Conservation (phyloP, 148 eudicot species). For the Rhododendron mucronatum region DNA sequence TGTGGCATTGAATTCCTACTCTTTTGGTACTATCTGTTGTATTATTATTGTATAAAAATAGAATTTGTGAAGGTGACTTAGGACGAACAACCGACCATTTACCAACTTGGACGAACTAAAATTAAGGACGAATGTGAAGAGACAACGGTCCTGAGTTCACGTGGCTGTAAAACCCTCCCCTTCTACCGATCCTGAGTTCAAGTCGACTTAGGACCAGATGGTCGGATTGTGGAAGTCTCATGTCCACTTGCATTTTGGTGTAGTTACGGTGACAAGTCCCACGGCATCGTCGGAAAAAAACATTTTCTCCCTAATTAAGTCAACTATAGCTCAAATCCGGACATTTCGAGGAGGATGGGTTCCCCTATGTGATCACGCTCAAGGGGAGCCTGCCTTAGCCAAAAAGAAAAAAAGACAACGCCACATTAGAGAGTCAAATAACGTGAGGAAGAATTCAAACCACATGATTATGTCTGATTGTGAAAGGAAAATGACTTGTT, state of each 20-base stretch:
- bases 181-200: too few species aligned
- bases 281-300: not conserved
- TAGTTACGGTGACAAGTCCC: not conserved
- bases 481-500: not conserved
- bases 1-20: not conserved
- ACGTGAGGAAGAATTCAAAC: not conserved
- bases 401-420: not conserved
- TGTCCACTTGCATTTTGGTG: not conserved
- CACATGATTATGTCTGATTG: conserved; percentile 6
- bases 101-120: not conserved
- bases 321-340: not conserved
- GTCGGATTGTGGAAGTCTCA: too few species aligned
- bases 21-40: not conserved
- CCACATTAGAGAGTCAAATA: not conserved
- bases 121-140: not conserved
- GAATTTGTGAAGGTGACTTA: not conserved
- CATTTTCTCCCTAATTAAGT: not conserved
- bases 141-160: not conserved
- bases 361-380: not conserved
- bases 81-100: not conserved
- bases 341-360: not conserved
- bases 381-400: too few species aligned
- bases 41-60: not conserved
- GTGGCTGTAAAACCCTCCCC: too few species aligned
- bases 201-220: too few species aligned